phyloP scores from a whole-genome alignment of 306 rosid species.

The Prunus campanulata region DNA sequence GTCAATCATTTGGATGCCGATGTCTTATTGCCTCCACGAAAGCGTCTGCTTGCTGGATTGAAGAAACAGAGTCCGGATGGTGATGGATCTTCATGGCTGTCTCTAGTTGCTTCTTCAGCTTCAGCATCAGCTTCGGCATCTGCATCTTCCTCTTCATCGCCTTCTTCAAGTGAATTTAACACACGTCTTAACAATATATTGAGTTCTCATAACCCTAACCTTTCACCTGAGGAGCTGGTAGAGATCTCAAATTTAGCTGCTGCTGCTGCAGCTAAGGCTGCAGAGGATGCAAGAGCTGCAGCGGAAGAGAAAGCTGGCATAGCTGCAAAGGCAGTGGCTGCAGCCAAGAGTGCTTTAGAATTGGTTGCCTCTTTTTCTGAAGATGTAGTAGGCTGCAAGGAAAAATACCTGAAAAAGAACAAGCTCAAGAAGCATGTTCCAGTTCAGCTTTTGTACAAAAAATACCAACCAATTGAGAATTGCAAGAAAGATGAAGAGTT shows the following conservation, averaged over 20 bases:
- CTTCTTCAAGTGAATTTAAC: slow-evolving; percentile 62
- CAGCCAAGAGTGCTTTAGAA: slow-evolving; percentile 85
- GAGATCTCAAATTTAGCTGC: slow-evolving; percentile 71
- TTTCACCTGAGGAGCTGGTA: slow-evolving; percentile 65
- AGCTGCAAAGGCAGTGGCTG: slow-evolving; percentile 83
- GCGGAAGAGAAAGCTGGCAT: slow-evolving; percentile 82
- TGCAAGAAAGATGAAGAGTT: slow-evolving; percentile 81
- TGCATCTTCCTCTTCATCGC: slow-evolving; percentile 45
- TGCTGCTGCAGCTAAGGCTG: slow-evolving; percentile 60
- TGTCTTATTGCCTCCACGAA: slow-evolving; percentile 93
- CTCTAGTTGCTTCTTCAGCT: slow-evolving; percentile 55
- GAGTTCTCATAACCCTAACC: slow-evolving; percentile 60
- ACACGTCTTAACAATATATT: slow-evolving; percentile 61
- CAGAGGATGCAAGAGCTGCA: slow-evolving; percentile 72
- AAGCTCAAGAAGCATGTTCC: slow-evolving; percentile 92
- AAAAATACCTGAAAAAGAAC: slow-evolving; percentile 62
- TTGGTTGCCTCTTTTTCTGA: slow-evolving; percentile 83
- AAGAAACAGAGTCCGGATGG: slow-evolving; percentile 70
- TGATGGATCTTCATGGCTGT: slow-evolving; percentile 48
- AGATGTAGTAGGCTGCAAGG: slow-evolving; percentile 45
- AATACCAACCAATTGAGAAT: slow-evolving; percentile 71
- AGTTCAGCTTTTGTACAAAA: slow-evolving; percentile 89
- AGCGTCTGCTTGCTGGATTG: slow-evolving; percentile 95
- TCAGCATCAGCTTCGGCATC: slow-evolving; percentile 28
- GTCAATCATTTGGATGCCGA: slow-evolving; percentile 79